Percentiles rank a stretch among this genome's conserved stretches.
Conservation (phyloP, 129 eudicot species). For the Pittosporum tobira region DNA sequence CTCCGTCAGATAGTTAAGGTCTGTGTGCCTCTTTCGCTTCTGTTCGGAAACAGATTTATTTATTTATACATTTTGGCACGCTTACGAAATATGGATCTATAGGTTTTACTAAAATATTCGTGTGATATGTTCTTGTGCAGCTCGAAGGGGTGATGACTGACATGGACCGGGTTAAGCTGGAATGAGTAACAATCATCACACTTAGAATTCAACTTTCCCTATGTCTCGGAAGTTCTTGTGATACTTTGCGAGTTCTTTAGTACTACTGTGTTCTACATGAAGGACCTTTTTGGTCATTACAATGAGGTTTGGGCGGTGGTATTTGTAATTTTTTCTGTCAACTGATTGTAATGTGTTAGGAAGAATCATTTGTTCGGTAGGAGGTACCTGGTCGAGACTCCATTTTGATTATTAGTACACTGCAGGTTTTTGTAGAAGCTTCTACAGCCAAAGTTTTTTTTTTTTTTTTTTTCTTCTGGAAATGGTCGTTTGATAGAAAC, state of each 20-base stretch:
- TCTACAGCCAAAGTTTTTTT: no score
- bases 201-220: neutral
- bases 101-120: neutral
- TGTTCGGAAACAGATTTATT: neutral
- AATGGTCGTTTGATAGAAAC: no score
- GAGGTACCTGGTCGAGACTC: no score
- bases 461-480: no score
- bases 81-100: neutral
- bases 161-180: slow-evolving; percentile 77
- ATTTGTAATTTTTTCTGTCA: no score
- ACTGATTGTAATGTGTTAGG: no score
- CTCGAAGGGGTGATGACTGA: slow-evolving; percentile 76
- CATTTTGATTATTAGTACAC: no score
- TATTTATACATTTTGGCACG: neutral
- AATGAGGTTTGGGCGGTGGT: no score
- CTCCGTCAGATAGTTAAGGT: slow-evolving; percentile 92
- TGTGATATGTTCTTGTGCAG: slow-evolving; percentile 32
- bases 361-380: no score
- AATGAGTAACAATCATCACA: slow-evolving; percentile 27
- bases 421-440: no score
- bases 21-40: neutral
- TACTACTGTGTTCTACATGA: no score
- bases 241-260: neutral
- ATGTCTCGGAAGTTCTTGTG: neutral
- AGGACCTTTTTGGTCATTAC: no score